Percentiles rank a stretch among this genome's conserved stretches.
These are phyloP conservation scores for Myxozyma neglecta DNA, from an alignment of 805 yeast genomes.

Conservation along the genomic window DNA sequence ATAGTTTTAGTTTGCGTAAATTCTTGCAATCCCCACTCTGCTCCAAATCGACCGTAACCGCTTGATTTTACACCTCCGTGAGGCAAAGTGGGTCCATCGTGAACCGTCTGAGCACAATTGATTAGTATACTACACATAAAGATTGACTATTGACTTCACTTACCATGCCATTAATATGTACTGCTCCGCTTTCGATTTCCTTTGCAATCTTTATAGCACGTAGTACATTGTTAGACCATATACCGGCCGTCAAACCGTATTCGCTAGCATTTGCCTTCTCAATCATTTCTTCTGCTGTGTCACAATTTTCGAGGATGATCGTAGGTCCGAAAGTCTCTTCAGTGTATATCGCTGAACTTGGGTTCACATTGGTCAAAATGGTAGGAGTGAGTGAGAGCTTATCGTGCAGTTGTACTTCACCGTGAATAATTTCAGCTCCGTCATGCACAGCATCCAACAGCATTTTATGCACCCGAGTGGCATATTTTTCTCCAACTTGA, in stretches of 20 bases:
- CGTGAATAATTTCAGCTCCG: constrained; percentile 49
- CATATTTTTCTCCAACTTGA: constrained; percentile 53
- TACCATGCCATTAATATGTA: constrained; percentile 62
- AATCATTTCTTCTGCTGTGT: constrained; percentile 71
- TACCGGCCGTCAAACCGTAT: constrained; percentile 86
- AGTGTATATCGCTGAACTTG: constrained; percentile 62
- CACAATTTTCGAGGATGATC: constrained; percentile 71
- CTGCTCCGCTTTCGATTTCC: constrained; percentile 72
- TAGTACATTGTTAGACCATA: constrained; percentile 70
- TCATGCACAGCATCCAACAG: constrained; percentile 51
- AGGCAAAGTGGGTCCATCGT: constrained; percentile 55
- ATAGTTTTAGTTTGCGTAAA: constrained; percentile 65
- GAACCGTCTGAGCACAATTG: constrained; percentile 27
- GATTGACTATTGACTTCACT: neutral
- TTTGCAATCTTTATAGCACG: constrained; percentile 67
- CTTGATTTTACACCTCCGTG: constrained; percentile 79
- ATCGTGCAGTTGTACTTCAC: constrained; percentile 57
- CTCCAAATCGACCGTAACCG: constrained; percentile 81
- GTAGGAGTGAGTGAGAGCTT: constrained; percentile 70
- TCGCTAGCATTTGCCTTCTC: constrained; percentile 71
- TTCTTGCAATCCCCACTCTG: constrained; percentile 73
- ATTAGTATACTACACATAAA: neutral
- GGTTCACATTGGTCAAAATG: constrained; percentile 71
- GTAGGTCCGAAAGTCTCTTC: constrained; percentile 93
- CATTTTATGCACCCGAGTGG: constrained; percentile 49